A percentile compares a stretch with the other conserved stretches of the same genome.
phyloP scores from a whole-genome alignment of 2,329 filamentous ascomycete genomes.

The Trematosphaeria pertusa region DNA sequence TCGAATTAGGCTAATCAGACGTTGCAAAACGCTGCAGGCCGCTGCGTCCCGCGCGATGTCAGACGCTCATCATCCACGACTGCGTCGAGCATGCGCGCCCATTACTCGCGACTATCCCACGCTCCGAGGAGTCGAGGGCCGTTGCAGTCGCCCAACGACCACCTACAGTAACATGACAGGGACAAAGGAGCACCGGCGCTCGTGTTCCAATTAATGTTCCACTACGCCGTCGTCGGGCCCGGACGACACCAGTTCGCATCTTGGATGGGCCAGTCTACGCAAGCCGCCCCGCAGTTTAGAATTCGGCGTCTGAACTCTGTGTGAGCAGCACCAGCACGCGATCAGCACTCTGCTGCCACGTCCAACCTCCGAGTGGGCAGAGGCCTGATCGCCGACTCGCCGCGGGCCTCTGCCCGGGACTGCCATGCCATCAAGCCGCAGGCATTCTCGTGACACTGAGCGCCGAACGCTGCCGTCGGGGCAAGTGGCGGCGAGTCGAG shows the following conservation, averaged over 20 bases:
- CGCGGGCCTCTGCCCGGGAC: no score
- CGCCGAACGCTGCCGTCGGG: no score
- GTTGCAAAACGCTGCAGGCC: constrained; percentile 39
- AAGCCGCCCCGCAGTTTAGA: constrained; percentile 40
- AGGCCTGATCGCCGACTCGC: no score
- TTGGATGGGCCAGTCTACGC: constrained; percentile 14
- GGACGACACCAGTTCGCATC: neutral
- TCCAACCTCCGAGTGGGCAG: constrained; percentile 5
- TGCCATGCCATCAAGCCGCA: constrained; percentile 5
- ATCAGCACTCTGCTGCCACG: constrained; percentile 4
- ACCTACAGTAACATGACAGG: neutral
- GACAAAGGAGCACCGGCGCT: neutral
- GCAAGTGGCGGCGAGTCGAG: constrained; percentile 17
- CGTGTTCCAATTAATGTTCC: neutral
- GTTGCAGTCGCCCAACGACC: constrained; percentile 5
- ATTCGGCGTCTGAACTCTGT: constrained; percentile 20
- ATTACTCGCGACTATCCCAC: constrained; percentile 10
- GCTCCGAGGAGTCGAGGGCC: neutral
- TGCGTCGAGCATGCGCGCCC: constrained; percentile 7
- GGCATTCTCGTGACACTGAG: no score
- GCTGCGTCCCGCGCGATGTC: constrained; percentile 35
- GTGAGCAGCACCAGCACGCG: neutral
- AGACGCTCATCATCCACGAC: constrained; percentile 9
- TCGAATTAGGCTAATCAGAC: constrained; percentile 47
- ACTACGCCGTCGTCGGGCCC: neutral